A percentile compares a stretch with the other conserved stretches of the same genome.
Conservation (phyloP, 495 filamentous ascomycete genomes). For the Bathelium albidoporum region DNA sequence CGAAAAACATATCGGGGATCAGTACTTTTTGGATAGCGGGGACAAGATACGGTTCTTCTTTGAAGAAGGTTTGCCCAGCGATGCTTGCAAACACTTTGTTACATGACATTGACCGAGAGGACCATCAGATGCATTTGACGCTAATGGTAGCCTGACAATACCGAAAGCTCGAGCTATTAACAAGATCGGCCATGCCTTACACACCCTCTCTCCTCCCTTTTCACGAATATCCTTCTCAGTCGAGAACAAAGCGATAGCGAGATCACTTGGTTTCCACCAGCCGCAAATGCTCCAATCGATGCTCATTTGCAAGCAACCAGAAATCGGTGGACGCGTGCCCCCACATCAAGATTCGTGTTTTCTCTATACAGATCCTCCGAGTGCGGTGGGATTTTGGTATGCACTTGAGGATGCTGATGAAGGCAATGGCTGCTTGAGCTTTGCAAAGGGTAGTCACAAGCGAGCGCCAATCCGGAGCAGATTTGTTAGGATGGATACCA, state of each 20-base stretch:
- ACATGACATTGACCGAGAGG: background rate
- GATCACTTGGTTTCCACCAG: conserved; percentile 59
- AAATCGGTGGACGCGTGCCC: conserved; percentile 81
- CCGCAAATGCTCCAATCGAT: conserved; percentile 81
- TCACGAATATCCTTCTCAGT: conserved; percentile 44
- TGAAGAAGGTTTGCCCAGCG: conserved; percentile 58
- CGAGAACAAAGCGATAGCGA: conserved; percentile 56
- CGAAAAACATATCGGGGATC: conserved; percentile 69
- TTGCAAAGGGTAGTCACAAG: conserved; percentile 68
- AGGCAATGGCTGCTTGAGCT: conserved; percentile 80
- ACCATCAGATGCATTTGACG: conserved; percentile 51
- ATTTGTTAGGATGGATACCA: conserved; percentile 56
- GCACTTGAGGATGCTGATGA: conserved; percentile 81
- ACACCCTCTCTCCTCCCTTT: conserved; percentile 65
- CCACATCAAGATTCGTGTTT: conserved; percentile 89
- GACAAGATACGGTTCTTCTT: conserved; percentile 97
- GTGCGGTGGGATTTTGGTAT: conserved; percentile 91
- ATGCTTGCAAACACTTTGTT: background rate
- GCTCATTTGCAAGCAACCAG: conserved; percentile 96
- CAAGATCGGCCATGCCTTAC: conserved; percentile 92
- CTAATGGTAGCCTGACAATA: conserved; percentile 48
- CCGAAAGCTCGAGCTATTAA: conserved; percentile 80
- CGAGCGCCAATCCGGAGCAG: conserved; percentile 52
- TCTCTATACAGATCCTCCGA: conserved; percentile 81
- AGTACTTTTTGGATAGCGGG: conserved; percentile 81